Evolutionary conservation across 306 rosid species (phyloP).

Genomic region (Castanea mollissima): DNA sequence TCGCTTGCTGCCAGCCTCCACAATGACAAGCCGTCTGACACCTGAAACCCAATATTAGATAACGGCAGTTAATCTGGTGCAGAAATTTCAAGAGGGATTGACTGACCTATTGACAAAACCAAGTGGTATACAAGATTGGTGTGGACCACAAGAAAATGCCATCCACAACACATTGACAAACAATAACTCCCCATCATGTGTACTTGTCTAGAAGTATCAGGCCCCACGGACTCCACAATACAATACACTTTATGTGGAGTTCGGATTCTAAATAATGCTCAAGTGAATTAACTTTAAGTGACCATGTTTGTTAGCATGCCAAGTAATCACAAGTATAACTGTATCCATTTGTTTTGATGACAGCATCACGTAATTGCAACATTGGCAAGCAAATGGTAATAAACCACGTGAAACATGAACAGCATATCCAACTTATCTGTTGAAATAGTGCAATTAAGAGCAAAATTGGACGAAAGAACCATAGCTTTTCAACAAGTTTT

Average conservation of each 20-base stretch:
- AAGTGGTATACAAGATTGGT: not conserved
- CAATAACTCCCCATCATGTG: not conserved
- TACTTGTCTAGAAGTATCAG: not conserved
- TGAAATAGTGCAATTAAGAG: not conserved
- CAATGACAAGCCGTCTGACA: constrained; percentile 81
- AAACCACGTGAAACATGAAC: not conserved
- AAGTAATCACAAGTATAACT: not conserved
- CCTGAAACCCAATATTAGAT: constrained; percentile 45
- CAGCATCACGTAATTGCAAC: not conserved
- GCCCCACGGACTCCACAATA: not conserved
- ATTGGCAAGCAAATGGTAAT: not conserved
- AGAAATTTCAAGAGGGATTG: constrained; percentile 7
- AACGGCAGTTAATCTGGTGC: not conserved
- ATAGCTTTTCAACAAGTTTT: not conserved
- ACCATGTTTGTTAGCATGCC: not conserved
- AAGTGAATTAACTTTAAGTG: not conserved
- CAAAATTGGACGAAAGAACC: not conserved
- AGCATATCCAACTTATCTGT: not conserved
- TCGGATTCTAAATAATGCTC: not conserved
- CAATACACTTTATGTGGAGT: not conserved
- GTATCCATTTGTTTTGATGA: not conserved
- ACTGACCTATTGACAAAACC: not conserved
- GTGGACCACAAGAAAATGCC: not conserved
- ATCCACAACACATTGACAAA: not conserved
- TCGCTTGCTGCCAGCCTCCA: constrained; percentile 98